Base-by-base conservation (phyloP, 352 stramenopile genomes). In the Phytophthora idaei region DNA sequence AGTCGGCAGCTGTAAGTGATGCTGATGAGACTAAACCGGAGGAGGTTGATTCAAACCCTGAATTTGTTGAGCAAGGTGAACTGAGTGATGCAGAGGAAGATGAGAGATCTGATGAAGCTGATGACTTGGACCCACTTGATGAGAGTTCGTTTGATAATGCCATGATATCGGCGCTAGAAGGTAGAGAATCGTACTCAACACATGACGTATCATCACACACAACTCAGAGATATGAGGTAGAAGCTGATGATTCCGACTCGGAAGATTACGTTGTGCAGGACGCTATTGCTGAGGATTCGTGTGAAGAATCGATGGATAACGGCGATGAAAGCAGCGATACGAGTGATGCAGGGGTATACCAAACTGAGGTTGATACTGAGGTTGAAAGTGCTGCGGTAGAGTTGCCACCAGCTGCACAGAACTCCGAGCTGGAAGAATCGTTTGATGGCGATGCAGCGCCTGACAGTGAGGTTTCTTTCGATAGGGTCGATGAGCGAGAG, bases 131-230 rank as follows among this genome's bases (percentile, higher is more conserved):
- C n/a, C 52, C 61, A 41, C 50, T 67, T 27, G 65, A 58, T 1
- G 53, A 71, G 9, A 67, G 56, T 28, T 75, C 61, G 27, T 68
- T 71, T 46, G 61, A 67, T 42, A 59, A 61, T 36, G 53, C 32
- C 4, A 58, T 65, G 58, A 54, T 68, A 25, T 52, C 52, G 9
- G 61, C 48, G 15, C 55, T 69, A 29, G 51, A 65, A 48, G 36
- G 41, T 47, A 64, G 53, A 45, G 56, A 66, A 63, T 14, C 32
- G 34, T 31, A n/a, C 46, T 44, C 3, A 29, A 46, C 5, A 32
- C 27, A 21, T 36, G 25, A 36, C 8, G 8, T 50, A 8, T 14
- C 14, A 59, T 45, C 12, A 39, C 10, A 25, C 32, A 17, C 32
- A 52, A 17, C 25, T 17, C 52, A 46, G 28, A 39, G 1, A n/a